Evolutionary conservation across 2,329 filamentous ascomycete species (phyloP), one percentile per base, ranked within the genome.

Genomic region (Alternaria arbusti): DNA sequence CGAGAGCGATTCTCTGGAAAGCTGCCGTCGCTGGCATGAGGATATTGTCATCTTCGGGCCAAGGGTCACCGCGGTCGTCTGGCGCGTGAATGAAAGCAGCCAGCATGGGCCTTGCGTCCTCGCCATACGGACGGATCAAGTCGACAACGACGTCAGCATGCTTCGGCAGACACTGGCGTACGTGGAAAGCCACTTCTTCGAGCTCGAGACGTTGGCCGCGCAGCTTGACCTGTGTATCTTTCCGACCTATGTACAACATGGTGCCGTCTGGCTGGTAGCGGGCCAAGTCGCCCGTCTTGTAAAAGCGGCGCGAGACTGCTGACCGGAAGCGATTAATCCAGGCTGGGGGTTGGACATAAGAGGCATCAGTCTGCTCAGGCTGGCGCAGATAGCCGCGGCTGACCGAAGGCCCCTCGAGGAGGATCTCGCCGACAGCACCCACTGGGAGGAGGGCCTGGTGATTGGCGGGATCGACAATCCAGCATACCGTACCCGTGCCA

Each of bases 191-290:
- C 25, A 74, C 66, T 36, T 74, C 69, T 4, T 63, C 64, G 5
- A 71, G 51, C 40, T 74, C 71, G 20, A 74, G 49, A 8, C 71
- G 61, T 23, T 66, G 69, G 23, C 71, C 71, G 17, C 58, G 55
- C 9, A 72, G 43, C 63, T 74, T 74, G 56, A 74, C 55, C 57
- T 73, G 70, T 3, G 61, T 64, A 43, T 74, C 71, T 25, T 64
- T 65, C 17, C 71, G 60, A 10, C 69, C 65, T 11, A 68, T 15
- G 43, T 49, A 68, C 7, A 45, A 7, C 32, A 74, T 55, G 9
- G 26, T 63, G 12, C 71, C 71, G 25, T 74, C 69, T 4, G 49
- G 6, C 11, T 36, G 40, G n/a, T 72, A 63, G 6, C 40, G 51
- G 15, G 59, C 65, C 2, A 73, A 44, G 61, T 74, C 71, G 7